A percentile compares a stretch with the other conserved stretches of the same genome.
Conservation (phyloP, 371 early-diverging fungal genomes). For the Mycotypha africana region DNA sequence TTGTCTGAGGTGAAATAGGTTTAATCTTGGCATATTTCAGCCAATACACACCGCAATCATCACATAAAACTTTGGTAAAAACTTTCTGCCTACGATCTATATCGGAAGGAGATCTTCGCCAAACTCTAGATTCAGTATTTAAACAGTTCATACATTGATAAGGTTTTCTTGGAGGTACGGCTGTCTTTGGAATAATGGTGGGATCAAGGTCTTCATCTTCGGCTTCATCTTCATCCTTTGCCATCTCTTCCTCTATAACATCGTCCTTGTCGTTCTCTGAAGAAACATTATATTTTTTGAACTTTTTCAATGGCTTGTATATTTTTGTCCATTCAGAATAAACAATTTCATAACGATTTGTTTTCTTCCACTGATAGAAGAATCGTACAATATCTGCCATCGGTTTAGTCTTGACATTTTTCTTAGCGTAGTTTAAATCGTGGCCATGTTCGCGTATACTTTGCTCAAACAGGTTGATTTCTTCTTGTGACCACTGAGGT, state of each 20-base stretch:
- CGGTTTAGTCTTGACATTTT: slow-evolving; percentile 42
- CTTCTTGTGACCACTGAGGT: slow-evolving; percentile 60
- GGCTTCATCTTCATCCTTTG: slow-evolving; percentile 2
- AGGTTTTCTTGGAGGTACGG: slow-evolving; percentile 5
- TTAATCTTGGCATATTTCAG: slow-evolving; percentile 64
- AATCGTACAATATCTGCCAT: slow-evolving; percentile 64
- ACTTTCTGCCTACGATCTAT: slow-evolving; percentile 40
- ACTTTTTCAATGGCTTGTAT: slow-evolving; percentile 53
- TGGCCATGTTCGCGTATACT: slow-evolving; percentile 66
- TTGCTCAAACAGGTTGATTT: slow-evolving; percentile 61
- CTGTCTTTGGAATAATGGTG: slow-evolving; percentile 24
- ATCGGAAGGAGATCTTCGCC: slow-evolving; percentile 52
- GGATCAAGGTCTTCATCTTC: slow-evolving; percentile 21
- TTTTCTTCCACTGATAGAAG: slow-evolving; percentile 75
- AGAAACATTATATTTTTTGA: slow-evolving; percentile 7
- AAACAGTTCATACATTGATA: slow-evolving; percentile 60
- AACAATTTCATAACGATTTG: slow-evolving; percentile 59
- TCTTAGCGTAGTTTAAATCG: slow-evolving; percentile 61
- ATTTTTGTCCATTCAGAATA: slow-evolving; percentile 70
- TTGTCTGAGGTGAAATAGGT: slow-evolving; percentile 11
- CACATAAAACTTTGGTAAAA: slow-evolving; percentile 57
- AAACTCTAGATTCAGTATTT: slow-evolving; percentile 40
- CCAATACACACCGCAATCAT: slow-evolving; percentile 72
- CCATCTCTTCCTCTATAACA: slow-evolving; percentile 8
- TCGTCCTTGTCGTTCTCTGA: slow-evolving; percentile 11